A percentile compares a stretch with the other conserved stretches of the same genome.
phyloP scores from a whole-genome alignment of 176 grass and related monocot species.

The Musa troglodytarum region DNA sequence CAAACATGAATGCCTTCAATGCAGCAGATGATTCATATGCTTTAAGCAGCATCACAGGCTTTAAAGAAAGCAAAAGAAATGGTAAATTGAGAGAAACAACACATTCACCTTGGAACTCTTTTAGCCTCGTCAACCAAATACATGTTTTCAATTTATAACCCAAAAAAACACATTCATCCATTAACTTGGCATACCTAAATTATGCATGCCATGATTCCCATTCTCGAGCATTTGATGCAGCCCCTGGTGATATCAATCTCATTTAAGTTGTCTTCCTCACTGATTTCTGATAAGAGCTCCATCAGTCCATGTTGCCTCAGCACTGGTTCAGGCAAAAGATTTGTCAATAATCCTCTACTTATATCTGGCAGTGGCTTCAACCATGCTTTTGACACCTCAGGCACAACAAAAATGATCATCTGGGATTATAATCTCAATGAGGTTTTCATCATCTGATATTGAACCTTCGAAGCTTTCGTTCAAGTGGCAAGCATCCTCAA shows the following conservation, averaged over 20 bases:
- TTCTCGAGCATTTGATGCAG: conserved; percentile 18
- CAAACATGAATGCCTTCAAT: background rate
- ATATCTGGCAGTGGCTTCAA: background rate
- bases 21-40: background rate
- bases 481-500: background rate
- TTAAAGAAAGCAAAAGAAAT: background rate
- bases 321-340: background rate
- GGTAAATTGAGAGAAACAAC: background rate
- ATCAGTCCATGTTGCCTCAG: conserved; percentile 6
- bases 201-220: conserved; percentile 7
- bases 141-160: background rate
- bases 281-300: conserved; percentile 14
- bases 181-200: background rate
- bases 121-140: too few relatives aligned
- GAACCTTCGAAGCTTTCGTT: background rate
- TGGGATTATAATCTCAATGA: conserved; percentile 18
- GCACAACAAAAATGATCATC: conserved; percentile 6
- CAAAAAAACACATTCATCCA: background rate
- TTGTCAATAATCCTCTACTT: background rate
- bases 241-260: conserved; percentile 20
- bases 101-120: too few relatives aligned
- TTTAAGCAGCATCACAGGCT: background rate
- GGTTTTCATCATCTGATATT: conserved; percentile 24
- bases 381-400: background rate
- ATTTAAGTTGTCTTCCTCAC: conserved; percentile 16